Evolutionary conservation across 164 flowering plant species (phyloP).

Genomic region (Piper longum): DNA sequence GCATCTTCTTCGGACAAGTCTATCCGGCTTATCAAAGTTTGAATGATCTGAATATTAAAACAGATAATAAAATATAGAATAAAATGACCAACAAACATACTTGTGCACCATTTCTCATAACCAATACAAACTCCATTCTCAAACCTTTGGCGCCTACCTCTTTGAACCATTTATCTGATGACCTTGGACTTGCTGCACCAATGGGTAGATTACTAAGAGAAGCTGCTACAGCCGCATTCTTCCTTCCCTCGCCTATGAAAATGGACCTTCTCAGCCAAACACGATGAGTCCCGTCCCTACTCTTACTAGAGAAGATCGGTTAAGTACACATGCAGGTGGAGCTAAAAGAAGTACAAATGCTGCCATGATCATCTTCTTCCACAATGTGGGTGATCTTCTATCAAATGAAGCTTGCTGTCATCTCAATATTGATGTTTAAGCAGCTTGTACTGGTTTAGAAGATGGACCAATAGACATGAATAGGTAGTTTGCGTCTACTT

Average conservation of each 20-base stretch:
- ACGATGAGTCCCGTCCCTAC: not conserved
- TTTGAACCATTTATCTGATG: conserved; percentile 5
- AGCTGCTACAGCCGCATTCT: not conserved
- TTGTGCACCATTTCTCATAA: not conserved
- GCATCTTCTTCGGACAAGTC: conserved; percentile 78
- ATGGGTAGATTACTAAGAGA: not conserved
- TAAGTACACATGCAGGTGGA: not conserved
- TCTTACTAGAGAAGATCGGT: not conserved
- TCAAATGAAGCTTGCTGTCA: not conserved
- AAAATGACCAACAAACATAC: not conserved
- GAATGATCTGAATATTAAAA: conserved; percentile 40
- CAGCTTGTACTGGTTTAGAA: too few relatives aligned
- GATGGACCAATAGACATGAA: too few relatives aligned
- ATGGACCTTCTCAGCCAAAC: too few relatives aligned
- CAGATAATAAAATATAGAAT: conserved; percentile 1
- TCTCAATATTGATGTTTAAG: not conserved
- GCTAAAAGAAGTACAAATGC: not conserved
- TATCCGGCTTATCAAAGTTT: conserved; percentile 45
- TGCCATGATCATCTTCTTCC: not conserved
- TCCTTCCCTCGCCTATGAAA: not conserved
- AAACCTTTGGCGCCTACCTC: conserved; percentile 5
- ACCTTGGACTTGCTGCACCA: conserved; percentile 1
- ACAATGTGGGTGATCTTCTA: not conserved
- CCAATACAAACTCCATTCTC: not conserved
- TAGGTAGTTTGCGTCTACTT: too few relatives aligned